A percentile compares a stretch with the other conserved stretches of the same genome.
Conservation (phyloP, 257 asterid genomes). For the Echites panduratus region DNA sequence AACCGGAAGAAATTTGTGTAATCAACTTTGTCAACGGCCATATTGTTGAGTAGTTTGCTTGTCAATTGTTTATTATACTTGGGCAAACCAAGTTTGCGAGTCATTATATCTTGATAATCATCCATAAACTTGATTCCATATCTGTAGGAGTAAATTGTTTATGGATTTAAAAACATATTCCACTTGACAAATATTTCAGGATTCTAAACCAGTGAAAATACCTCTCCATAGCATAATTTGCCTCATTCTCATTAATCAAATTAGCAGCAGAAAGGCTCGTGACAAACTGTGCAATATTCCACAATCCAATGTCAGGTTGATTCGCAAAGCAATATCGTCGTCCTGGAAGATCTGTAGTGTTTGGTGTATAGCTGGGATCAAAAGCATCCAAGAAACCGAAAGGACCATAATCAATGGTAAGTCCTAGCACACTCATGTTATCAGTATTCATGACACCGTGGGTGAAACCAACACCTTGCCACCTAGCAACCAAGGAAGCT, state of each 20-base stretch:
- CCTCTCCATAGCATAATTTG: slow-evolving; percentile 91
- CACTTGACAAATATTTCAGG: slow-evolving; percentile 1
- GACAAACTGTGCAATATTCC: slow-evolving; percentile 89
- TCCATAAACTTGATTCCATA: slow-evolving; percentile 94
- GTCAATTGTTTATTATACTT: slow-evolving; percentile 88
- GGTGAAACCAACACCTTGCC: slow-evolving; percentile 99
- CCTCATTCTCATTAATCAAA: slow-evolving; percentile 72
- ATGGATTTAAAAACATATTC: slow-evolving; percentile 15
- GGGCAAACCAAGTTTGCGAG: slow-evolving; percentile 81
- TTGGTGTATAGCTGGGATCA: slow-evolving; percentile 98
- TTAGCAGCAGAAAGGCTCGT: slow-evolving; percentile 66
- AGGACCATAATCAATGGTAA: slow-evolving; percentile 97
- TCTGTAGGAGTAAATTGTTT: slow-evolving; percentile 30
- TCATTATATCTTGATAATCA: slow-evolving; percentile 88
- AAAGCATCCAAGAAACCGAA: slow-evolving; percentile 96
- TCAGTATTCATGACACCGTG: slow-evolving; percentile 98
- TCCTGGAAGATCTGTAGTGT: slow-evolving; percentile 98
- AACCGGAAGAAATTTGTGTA: slow-evolving; percentile 93
- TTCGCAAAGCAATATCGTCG: slow-evolving; percentile 95
- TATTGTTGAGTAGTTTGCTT: slow-evolving; percentile 81
- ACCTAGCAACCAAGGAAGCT: slow-evolving; percentile 77
- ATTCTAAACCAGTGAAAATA: slow-evolving; percentile 17
- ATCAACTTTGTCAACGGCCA: slow-evolving; percentile 98
- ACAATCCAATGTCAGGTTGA: slow-evolving; percentile 95
- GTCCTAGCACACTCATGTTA: slow-evolving; percentile 94